phyloP scores from a whole-genome alignment of 192 early-diverging fungal species.

The Coemansia sp. region DNA sequence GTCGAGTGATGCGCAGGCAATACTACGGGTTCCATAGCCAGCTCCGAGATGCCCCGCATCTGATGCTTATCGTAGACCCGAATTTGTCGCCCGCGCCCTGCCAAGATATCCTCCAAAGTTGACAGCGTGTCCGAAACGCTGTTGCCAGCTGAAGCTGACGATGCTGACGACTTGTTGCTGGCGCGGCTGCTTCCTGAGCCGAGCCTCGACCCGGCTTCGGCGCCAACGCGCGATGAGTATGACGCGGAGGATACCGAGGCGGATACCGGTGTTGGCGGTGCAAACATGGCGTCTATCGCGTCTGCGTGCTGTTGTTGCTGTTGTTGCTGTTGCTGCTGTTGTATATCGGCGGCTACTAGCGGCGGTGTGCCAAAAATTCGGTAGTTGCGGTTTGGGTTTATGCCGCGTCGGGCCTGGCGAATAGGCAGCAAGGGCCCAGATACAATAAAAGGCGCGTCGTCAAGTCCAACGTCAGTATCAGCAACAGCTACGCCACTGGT shows the following conservation, averaged over 20 bases:
- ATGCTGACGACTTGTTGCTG: slow-evolving; percentile 38
- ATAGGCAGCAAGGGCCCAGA: slow-evolving; percentile 53
- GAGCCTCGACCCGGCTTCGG: slow-evolving; percentile 15
- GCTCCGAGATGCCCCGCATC: slow-evolving; percentile 33
- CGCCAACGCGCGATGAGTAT: slow-evolving; percentile 25
- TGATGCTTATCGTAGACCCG: slow-evolving; percentile 44
- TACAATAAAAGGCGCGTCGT: slow-evolving; percentile 43
- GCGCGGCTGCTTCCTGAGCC: slow-evolving; percentile 28
- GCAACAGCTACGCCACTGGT: background rate
- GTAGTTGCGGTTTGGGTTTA: slow-evolving; percentile 47
- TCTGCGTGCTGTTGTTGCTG: slow-evolving; percentile 16
- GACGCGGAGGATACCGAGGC: slow-evolving; percentile 42
- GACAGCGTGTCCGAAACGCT: background rate
- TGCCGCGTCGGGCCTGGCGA: slow-evolving; percentile 38
- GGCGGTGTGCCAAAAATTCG: slow-evolving; percentile 39
- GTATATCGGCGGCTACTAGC: slow-evolving; percentile 18
- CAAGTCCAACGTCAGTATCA: slow-evolving; percentile 16
- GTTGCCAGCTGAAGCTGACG: background rate
- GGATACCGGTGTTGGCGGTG: slow-evolving; percentile 51
- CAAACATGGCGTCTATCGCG: slow-evolving; percentile 13
- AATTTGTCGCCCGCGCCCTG: slow-evolving; percentile 10
- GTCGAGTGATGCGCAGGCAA: slow-evolving; percentile 16
- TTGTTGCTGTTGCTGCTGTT: slow-evolving; percentile 6
- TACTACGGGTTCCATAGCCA: slow-evolving; percentile 28
- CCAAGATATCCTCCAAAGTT: slow-evolving; percentile 9